These are phyloP conservation scores for Globisporangium parvum DNA, from an alignment of 352 stramenopile species.

Conservation along the genomic window DNA sequence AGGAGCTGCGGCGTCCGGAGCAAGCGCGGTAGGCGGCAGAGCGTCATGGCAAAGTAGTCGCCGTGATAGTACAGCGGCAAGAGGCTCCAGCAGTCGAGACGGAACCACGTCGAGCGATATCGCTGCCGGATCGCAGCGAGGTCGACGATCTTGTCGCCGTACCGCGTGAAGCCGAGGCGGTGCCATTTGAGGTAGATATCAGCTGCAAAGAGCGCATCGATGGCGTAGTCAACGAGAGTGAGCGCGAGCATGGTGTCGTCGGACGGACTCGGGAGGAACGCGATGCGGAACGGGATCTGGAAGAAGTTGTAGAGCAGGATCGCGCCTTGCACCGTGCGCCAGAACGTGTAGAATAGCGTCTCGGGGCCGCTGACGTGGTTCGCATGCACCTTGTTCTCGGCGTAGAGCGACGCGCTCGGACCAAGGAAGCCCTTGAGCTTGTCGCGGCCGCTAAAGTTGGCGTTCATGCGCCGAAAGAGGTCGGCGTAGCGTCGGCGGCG, in stretches of 20 bases:
- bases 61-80: slow-evolving; percentile 28
- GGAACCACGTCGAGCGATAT: slow-evolving; percentile 25
- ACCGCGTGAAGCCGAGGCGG: slow-evolving; percentile 32
- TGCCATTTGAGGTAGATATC: slow-evolving; percentile 39
- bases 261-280: slow-evolving; percentile 29
- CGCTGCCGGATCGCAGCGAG: slow-evolving; percentile 23
- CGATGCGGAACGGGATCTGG: slow-evolving; percentile 39
- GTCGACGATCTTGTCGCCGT: slow-evolving; percentile 36
- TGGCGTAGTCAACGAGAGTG: slow-evolving; percentile 31
- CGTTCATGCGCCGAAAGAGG: slow-evolving; percentile 20
- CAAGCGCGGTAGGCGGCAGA: slow-evolving; percentile 15
- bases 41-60: slow-evolving; percentile 18
- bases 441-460: slow-evolving; percentile 42
- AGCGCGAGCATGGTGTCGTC: slow-evolving; percentile 20
- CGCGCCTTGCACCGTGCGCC: slow-evolving; percentile 8
- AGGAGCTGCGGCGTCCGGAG: slow-evolving; percentile 16
- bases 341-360: slow-evolving; percentile 8
- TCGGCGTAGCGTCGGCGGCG: slow-evolving; percentile 13
- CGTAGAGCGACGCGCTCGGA: slow-evolving; percentile 37
- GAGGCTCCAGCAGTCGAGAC: slow-evolving; percentile 35
- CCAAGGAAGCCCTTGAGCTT: slow-evolving; percentile 42
- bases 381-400: slow-evolving; percentile 28
- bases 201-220: slow-evolving; percentile 28
- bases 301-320: slow-evolving; percentile 57
- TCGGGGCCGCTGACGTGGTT: slow-evolving; percentile 18